Conservation (phyloP, 1,284 basidiomycete species). For the Cutaneotrichosporon cyanovorans region DNA sequence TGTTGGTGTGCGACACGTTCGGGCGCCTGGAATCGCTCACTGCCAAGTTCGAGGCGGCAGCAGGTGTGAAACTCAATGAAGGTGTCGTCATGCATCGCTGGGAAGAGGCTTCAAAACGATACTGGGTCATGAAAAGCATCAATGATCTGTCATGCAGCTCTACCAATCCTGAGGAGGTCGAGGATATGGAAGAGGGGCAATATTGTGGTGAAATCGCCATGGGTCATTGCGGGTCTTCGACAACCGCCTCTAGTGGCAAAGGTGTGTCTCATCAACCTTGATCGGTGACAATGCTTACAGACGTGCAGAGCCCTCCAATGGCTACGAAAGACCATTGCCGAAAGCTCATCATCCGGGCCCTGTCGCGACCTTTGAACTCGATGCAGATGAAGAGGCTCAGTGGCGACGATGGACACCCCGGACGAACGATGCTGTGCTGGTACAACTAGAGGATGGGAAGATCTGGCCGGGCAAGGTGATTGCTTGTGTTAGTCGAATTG, state of each 20-base stretch:
- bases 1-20: slow-evolving; percentile 39
- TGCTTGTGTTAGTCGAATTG: background rate
- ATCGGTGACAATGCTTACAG: background rate
- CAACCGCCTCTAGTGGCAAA: background rate
- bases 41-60: slow-evolving; percentile 33
- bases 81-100: slow-evolving; percentile 32
- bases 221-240: slow-evolving; percentile 9
- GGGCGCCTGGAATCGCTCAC: slow-evolving; percentile 26
- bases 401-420: slow-evolving; percentile 38
- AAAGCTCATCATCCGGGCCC: slow-evolving; percentile 28
- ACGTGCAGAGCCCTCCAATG: background rate
- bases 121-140: slow-evolving; percentile 41
- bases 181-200: background rate
- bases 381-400: slow-evolving; percentile 27
- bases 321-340: slow-evolving; percentile 18
- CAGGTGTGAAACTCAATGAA: slow-evolving; percentile 33
- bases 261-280: background rate
- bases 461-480: slow-evolving; percentile 38
- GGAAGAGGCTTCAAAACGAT: slow-evolving; percentile 41
- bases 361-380: slow-evolving; percentile 18
- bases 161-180: slow-evolving; percentile 1
- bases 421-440: slow-evolving; percentile 31
- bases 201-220: slow-evolving; percentile 4
- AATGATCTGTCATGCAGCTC: slow-evolving; percentile 31
- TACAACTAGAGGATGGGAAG: slow-evolving; percentile 25